Evolutionary conservation across 208 protist genomes (phyloP).

Genomic region (Ichthyophonus hoferi): DNA sequence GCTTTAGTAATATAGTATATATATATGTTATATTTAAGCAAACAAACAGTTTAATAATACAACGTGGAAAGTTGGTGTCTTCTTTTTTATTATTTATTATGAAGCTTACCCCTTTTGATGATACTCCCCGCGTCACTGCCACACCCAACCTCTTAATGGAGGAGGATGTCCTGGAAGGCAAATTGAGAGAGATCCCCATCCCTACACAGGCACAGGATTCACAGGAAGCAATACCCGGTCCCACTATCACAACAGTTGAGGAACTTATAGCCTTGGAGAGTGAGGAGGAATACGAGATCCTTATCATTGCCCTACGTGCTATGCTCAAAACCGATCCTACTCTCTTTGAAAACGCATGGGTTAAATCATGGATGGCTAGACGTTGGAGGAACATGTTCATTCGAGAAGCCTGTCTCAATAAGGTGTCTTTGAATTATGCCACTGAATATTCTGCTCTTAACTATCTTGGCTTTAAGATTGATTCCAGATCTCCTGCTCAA

Average conservation of each 20-base stretch:
- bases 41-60: too few species aligned
- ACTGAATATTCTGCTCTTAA: background rate
- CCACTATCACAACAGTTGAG: background rate
- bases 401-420: background rate
- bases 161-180: too few species aligned
- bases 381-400: constrained; percentile 8
- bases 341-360: background rate
- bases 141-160: too few species aligned
- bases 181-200: too few species aligned
- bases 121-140: too few species aligned
- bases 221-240: too few species aligned
- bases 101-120: too few species aligned
- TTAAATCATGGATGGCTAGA: background rate
- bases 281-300: background rate
- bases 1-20: too few species aligned
- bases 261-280: background rate
- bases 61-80: too few species aligned
- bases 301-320: background rate
- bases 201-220: too few species aligned
- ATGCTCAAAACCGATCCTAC: background rate
- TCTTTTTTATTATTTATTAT: too few species aligned
- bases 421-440: background rate
- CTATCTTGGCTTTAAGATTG: background rate
- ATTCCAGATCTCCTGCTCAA: background rate
- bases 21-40: too few species aligned